A percentile compares a stretch with the other conserved stretches of the same genome.
These are phyloP conservation scores for Fragosphaeria purpurea DNA, from an alignment of 2,329 filamentous ascomycete genomes.

Conservation along the genomic window DNA sequence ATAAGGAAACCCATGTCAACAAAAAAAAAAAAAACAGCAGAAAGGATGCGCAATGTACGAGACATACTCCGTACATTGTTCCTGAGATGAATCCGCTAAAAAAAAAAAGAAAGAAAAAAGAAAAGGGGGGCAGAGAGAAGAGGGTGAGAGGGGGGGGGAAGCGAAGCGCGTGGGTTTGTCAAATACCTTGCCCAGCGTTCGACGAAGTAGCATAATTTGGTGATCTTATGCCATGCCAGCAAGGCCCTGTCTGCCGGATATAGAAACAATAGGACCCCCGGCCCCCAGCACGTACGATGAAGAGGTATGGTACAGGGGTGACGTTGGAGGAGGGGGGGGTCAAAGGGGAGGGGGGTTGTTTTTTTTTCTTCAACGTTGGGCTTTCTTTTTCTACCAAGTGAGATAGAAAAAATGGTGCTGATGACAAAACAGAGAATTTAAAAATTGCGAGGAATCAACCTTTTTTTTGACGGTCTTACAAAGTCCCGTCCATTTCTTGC, in stretches of 20 bases:
- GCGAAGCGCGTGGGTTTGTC: constrained; percentile 24
- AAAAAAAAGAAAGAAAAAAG: background rate
- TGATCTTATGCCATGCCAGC: constrained; percentile 44
- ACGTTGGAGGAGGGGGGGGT: background rate
- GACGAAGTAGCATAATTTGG: constrained; percentile 47
- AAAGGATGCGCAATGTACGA: constrained; percentile 38
- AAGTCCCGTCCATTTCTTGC: too few species aligned
- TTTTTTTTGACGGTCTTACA: too few species aligned
- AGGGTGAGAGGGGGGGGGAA: constrained; percentile 7
- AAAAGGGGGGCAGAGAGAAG: background rate
- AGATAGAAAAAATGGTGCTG: background rate
- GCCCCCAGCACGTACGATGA: background rate
- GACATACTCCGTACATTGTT: constrained; percentile 31
- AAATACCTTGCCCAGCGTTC: constrained; percentile 35
- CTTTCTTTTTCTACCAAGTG: too few species aligned
- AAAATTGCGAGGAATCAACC: too few species aligned
- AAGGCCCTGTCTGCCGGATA: constrained; percentile 34
- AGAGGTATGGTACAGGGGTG: constrained; percentile 3
- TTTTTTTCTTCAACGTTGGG: too few species aligned
- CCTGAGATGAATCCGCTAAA: constrained; percentile 24
- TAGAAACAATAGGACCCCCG: constrained; percentile 30
- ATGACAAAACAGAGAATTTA: background rate
- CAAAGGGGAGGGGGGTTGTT: too few species aligned
- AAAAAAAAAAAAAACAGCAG: constrained; percentile 28
- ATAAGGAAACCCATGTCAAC: too few species aligned